phyloP scores from a whole-genome alignment of 1,284 basidiomycete genomes.

The Ceratobasidium sp. region DNA sequence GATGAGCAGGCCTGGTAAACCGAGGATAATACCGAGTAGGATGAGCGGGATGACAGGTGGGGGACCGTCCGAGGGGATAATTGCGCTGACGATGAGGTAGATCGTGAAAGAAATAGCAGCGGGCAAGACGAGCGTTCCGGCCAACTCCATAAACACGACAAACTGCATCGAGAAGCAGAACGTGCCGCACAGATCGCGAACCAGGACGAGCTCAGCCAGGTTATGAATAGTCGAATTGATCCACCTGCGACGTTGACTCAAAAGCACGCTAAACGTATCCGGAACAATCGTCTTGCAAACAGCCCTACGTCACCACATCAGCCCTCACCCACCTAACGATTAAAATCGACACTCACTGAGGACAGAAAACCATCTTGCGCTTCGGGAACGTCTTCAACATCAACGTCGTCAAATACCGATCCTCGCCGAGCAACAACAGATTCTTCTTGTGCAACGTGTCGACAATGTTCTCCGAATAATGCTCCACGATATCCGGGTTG shows the following conservation, averaged over 20 bases:
- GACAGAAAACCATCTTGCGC: slow-evolving; percentile 99
- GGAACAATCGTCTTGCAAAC: slow-evolving; percentile 95
- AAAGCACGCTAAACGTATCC: slow-evolving; percentile 91
- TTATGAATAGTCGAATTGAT: slow-evolving; percentile 99
- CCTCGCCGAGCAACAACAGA: slow-evolving; percentile 94
- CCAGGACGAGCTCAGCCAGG: slow-evolving; percentile 97
- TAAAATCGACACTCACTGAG: slow-evolving; percentile 65
- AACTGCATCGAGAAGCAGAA: slow-evolving; percentile 99
- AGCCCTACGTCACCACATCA: not conserved
- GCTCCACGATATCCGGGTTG: slow-evolving; percentile 97
- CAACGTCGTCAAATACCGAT: slow-evolving; percentile 97
- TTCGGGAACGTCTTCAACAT: slow-evolving; percentile 97
- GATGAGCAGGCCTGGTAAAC: slow-evolving; percentile 93
- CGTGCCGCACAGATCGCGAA: slow-evolving; percentile 94
- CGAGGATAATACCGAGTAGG: slow-evolving; percentile 90
- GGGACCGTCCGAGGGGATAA: slow-evolving; percentile 76
- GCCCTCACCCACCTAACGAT: no score
- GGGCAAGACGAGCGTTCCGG: slow-evolving; percentile 95
- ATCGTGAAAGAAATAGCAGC: slow-evolving; percentile 90
- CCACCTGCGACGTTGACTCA: slow-evolving; percentile 98
- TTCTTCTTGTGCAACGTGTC: slow-evolving; percentile 99
- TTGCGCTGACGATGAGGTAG: slow-evolving; percentile 86
- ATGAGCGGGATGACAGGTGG: slow-evolving; percentile 88
- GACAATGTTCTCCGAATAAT: slow-evolving; percentile 95
- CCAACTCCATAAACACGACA: slow-evolving; percentile 97